A percentile compares a stretch with the other conserved stretches of the same genome.
phyloP scores from a whole-genome alignment of 2,329 filamentous ascomycete genomes.

The Neonectria sp. region DNA sequence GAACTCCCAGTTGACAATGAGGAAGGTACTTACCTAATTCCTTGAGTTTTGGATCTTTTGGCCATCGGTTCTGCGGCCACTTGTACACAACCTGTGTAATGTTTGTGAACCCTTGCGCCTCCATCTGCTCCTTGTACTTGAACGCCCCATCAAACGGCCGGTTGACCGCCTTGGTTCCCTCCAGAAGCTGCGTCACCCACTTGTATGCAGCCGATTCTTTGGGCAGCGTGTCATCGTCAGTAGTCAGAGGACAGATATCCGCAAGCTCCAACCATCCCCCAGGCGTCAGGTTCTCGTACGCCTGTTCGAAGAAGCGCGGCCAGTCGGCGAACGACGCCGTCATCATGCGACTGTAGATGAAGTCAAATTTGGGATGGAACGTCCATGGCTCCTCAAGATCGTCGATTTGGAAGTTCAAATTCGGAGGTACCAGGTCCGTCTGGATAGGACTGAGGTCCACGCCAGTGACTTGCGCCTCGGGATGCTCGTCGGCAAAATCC shows the following conservation, averaged over 20 bases:
- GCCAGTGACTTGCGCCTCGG: constrained; percentile 31
- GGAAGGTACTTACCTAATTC: constrained; percentile 51
- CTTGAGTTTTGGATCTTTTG: constrained; percentile 63
- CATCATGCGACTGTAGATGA: constrained; percentile 44
- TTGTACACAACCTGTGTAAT: constrained; percentile 62
- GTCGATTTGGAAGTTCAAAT: constrained; percentile 43
- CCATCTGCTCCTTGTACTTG: constrained; percentile 53
- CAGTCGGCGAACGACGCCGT: constrained; percentile 37
- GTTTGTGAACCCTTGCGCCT: constrained; percentile 66
- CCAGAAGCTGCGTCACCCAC: constrained; percentile 43
- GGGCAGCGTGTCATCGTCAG: constrained; percentile 27
- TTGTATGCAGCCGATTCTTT: constrained; percentile 38
- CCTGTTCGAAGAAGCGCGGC: constrained; percentile 37
- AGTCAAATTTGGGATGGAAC: constrained; percentile 42
- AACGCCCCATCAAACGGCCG: constrained; percentile 44
- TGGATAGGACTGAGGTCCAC: constrained; percentile 43
- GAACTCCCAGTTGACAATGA: too few relatives aligned
- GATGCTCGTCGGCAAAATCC: constrained; percentile 43
- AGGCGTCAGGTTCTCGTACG: constrained; percentile 36
- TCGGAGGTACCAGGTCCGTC: constrained; percentile 39
- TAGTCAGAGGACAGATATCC: constrained; percentile 35
- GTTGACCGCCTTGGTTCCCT: constrained; percentile 46
- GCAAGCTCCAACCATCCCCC: constrained; percentile 46
- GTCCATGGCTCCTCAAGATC: constrained; percentile 46
- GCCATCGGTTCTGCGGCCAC: constrained; percentile 65